These are phyloP conservation scores for Arbutus unedo DNA, from an alignment of 148 eudicot species.

Conservation along the genomic window DNA sequence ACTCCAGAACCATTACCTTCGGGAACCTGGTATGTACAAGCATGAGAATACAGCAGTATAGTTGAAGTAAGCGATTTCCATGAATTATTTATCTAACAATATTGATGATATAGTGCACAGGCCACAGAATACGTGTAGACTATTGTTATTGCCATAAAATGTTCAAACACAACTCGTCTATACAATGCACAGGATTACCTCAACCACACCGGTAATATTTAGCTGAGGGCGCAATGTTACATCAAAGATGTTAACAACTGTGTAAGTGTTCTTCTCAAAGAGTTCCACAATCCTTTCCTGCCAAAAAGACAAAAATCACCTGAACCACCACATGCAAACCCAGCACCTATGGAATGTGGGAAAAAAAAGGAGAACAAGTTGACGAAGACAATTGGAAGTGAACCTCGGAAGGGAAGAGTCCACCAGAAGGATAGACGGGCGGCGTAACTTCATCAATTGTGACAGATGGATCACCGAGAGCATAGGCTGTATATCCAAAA, in stretches of 20 bases:
- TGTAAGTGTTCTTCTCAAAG: constrained; percentile 93
- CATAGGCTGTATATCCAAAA: constrained; percentile 55
- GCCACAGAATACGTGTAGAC: not conserved
- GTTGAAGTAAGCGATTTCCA: not conserved
- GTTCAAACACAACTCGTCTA: constrained; percentile 2
- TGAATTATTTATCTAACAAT: not conserved
- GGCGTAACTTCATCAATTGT: constrained; percentile 91
- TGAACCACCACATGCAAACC: constrained; percentile 44
- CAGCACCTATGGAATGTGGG: constrained; percentile 27
- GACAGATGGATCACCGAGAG: constrained; percentile 88
- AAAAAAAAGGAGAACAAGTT: not conserved
- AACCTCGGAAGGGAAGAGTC: constrained; percentile 91
- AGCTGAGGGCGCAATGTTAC: constrained; percentile 95
- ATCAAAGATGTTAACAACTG: constrained; percentile 98
- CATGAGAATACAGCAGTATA: not conserved
- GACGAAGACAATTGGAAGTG: constrained; percentile 14
- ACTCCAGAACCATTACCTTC: constrained; percentile 20
- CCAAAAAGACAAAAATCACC: constrained; percentile 56
- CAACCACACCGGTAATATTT: constrained; percentile 77
- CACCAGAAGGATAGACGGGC: constrained; percentile 58
- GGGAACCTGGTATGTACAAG: constrained; percentile 13
- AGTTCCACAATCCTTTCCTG: constrained; percentile 88
- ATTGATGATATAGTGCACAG: not conserved
- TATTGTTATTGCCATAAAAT: not conserved
- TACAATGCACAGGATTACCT: constrained; percentile 48